Conservation (phyloP, 768 basidiomycete species). For the Pleurotus platypus region DNA sequence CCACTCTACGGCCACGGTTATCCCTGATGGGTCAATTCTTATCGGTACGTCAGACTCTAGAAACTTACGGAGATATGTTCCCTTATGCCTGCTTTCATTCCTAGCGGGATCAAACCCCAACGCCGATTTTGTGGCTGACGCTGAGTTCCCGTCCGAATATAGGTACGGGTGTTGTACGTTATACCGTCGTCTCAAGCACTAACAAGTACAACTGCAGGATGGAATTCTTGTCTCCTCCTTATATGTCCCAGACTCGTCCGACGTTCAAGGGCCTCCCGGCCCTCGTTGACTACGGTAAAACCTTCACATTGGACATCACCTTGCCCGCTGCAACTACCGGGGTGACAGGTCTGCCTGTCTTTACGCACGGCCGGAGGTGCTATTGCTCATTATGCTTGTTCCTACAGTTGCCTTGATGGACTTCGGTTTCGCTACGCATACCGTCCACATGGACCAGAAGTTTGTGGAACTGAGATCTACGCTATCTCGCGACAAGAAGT, state of each 20-base stretch:
- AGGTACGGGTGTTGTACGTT: constrained; percentile 9
- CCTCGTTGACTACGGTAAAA: constrained; percentile 31
- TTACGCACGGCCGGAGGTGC: not conserved
- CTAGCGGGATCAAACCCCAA: constrained; percentile 47
- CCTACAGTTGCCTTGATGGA: constrained; percentile 34
- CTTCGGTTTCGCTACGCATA: constrained; percentile 39
- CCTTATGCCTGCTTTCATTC: not conserved
- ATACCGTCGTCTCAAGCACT: no score
- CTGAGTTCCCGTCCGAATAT: constrained; percentile 29
- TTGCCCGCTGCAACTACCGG: constrained; percentile 24
- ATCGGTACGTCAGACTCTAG: constrained; percentile 12
- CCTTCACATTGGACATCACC: constrained; percentile 27
- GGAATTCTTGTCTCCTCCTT: constrained; percentile 39
- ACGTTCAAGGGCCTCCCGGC: constrained; percentile 28
- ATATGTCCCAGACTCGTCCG: constrained; percentile 33
- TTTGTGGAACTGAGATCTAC: constrained; percentile 31
- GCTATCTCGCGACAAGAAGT: constrained; percentile 25
- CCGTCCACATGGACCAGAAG: constrained; percentile 34
- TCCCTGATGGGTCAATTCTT: constrained; percentile 27
- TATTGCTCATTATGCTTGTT: not conserved
- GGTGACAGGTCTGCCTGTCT: constrained; percentile 23
- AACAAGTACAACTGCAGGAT: constrained; percentile 17
- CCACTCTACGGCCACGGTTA: constrained; percentile 27
- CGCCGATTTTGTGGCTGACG: constrained; percentile 14
- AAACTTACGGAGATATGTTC: not conserved